Evolutionary conservation across 768 basidiomycete genomes (phyloP).

Genomic region (Pulveroboletus frians): DNA sequence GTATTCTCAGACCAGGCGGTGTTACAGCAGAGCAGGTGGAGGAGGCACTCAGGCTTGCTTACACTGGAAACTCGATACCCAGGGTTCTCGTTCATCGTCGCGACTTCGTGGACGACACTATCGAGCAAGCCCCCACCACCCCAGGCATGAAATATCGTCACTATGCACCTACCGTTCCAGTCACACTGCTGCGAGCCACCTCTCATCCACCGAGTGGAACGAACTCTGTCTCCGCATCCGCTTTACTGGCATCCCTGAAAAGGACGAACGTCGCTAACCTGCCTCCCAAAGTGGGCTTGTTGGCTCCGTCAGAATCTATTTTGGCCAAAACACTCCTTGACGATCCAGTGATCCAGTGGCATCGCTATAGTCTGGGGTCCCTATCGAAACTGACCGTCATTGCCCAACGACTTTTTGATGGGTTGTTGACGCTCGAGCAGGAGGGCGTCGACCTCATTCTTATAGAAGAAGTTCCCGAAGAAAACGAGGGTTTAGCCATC

Average conservation of each 20-base stretch:
- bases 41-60: constrained; percentile 43
- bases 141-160: constrained; percentile 99
- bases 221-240: constrained; percentile 26
- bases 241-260: constrained; percentile 44
- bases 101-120: constrained; percentile 64
- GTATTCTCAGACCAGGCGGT: constrained; percentile 88
- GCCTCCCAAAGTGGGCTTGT: constrained; percentile 53
- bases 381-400: constrained; percentile 56
- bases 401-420: constrained; percentile 84
- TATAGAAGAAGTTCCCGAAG: constrained; percentile 78
- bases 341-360: constrained; percentile 47
- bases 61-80: constrained; percentile 39
- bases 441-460: constrained; percentile 77
- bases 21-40: constrained; percentile 86
- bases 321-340: constrained; percentile 28
- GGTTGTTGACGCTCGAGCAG: constrained; percentile 72
- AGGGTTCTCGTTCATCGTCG: constrained; percentile 72
- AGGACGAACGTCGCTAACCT: constrained; percentile 4
- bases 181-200: constrained; percentile 61
- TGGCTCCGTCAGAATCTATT: constrained; percentile 58
- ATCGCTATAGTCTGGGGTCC: constrained; percentile 47
- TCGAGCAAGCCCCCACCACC: constrained; percentile 82
- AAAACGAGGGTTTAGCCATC: constrained; percentile 81
- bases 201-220: constrained; percentile 37
- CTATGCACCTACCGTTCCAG: constrained; percentile 88